phyloP scores from a whole-genome alignment of 768 basidiomycete species.

The Hericium rajendrae region DNA sequence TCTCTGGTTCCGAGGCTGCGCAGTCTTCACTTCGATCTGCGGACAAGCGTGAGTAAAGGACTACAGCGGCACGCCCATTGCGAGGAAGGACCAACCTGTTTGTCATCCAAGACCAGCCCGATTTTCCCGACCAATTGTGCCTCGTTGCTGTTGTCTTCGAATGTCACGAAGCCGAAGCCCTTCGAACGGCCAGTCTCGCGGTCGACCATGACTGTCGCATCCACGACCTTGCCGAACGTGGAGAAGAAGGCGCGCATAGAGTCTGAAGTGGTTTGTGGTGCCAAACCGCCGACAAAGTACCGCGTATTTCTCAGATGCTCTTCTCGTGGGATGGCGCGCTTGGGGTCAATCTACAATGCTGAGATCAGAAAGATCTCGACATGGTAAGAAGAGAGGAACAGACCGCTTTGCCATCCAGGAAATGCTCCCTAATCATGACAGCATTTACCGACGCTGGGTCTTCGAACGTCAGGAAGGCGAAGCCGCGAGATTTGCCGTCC shows the following conservation, averaged over 20 bases:
- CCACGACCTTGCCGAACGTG: constrained; percentile 91
- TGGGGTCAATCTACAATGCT: constrained; percentile 85
- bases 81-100: constrained; percentile 49
- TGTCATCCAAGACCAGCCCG: constrained; percentile 76
- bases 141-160: constrained; percentile 85
- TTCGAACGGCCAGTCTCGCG: constrained; percentile 91
- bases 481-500: constrained; percentile 89
- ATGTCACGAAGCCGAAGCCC: constrained; percentile 97
- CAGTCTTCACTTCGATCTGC: constrained; percentile 95
- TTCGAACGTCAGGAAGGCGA: constrained; percentile 95
- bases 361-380: background rate
- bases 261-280: constrained; percentile 86
- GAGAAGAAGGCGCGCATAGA: constrained; percentile 90
- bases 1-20: constrained; percentile 81
- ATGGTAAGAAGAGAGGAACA: constrained; percentile 25
- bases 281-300: constrained; percentile 91
- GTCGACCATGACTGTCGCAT: constrained; percentile 98
- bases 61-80: background rate
- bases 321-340: constrained; percentile 93
- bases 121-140: constrained; percentile 84
- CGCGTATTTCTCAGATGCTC: constrained; percentile 92
- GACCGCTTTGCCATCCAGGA: constrained; percentile 95
- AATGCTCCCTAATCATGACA: constrained; percentile 92
- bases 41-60: background rate
- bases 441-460: constrained; percentile 88